Conservation (phyloP, 2,329 filamentous ascomycete species). For the Monosporascus ibericus region DNA sequence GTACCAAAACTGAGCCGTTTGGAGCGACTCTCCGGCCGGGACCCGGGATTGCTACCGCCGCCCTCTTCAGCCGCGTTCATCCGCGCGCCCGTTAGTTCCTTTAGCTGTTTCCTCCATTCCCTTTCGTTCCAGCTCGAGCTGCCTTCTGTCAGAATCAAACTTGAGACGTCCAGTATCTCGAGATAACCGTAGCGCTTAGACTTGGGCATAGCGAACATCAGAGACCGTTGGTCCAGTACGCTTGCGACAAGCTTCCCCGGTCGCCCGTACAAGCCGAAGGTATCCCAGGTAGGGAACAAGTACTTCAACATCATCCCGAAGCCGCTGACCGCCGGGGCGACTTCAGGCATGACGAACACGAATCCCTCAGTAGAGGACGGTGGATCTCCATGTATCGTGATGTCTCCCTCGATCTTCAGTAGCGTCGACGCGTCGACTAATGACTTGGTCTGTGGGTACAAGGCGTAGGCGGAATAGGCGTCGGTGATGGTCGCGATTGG, state of each 20-base stretch:
- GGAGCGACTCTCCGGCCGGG: conserved; percentile 52
- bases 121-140: conserved; percentile 75
- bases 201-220: conserved; percentile 98
- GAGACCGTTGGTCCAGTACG: conserved; percentile 74
- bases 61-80: conserved; percentile 59
- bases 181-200: conserved; percentile 84
- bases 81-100: conserved; percentile 76
- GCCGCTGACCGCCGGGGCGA: conserved; percentile 82
- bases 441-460: conserved; percentile 91
- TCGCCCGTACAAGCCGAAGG: conserved; percentile 84
- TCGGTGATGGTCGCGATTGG: conserved; percentile 91
- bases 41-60: conserved; percentile 34
- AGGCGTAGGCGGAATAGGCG: conserved; percentile 86
- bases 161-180: conserved; percentile 78
- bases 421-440: conserved; percentile 92
- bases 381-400: conserved; percentile 77
- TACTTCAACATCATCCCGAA: conserved; percentile 94
- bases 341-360: conserved; percentile 96
- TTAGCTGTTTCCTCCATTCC: conserved; percentile 85
- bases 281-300: conserved; percentile 90
- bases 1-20: conserved; percentile 50
- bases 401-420: conserved; percentile 86
- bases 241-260: conserved; percentile 83
- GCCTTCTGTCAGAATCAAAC: conserved; percentile 70
- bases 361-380: conserved; percentile 82